Conservation (phyloP, 2,329 filamentous ascomycete genomes). For the Verticillium zaregamsianum region DNA sequence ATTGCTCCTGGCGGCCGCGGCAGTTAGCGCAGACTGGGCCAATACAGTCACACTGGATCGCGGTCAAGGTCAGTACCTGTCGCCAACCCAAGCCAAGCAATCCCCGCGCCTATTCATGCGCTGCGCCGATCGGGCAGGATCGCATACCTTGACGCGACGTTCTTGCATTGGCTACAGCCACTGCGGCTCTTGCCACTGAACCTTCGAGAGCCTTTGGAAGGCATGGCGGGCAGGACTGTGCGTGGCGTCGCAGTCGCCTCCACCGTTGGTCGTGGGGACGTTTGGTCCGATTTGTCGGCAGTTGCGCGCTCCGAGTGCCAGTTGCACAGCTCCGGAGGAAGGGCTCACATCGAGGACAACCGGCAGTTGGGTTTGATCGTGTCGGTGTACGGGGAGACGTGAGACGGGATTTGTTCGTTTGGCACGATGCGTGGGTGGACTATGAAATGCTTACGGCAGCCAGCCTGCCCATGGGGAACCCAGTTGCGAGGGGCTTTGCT, state of each 20-base stretch:
- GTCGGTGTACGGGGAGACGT: background rate
- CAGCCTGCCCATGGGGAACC: background rate
- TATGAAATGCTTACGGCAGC: background rate
- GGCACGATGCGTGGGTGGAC: background rate
- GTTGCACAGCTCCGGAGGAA: background rate
- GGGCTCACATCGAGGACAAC: background rate
- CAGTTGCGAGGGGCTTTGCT: no score
- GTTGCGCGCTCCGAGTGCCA: background rate
- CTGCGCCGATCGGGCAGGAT: background rate
- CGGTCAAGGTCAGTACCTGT: background rate
- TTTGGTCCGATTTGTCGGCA: background rate
- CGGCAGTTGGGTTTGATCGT: background rate
- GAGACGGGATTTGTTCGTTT: background rate
- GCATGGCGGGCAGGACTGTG: background rate
- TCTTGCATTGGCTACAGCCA: constrained; percentile 13
- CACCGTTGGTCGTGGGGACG: background rate
- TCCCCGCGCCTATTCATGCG: no score
- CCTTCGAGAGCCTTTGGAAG: constrained; percentile 10
- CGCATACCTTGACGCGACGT: constrained; percentile 12
- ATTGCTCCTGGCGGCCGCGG: constrained; percentile 10
- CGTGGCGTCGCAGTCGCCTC: background rate
- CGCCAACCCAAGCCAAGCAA: background rate
- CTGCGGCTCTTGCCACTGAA: constrained; percentile 14
- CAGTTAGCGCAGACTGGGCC: constrained; percentile 13
- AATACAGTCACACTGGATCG: constrained; percentile 10